Conservation (phyloP, 2,329 filamentous ascomycete genomes). For the Aspergillus calidoustus region DNA sequence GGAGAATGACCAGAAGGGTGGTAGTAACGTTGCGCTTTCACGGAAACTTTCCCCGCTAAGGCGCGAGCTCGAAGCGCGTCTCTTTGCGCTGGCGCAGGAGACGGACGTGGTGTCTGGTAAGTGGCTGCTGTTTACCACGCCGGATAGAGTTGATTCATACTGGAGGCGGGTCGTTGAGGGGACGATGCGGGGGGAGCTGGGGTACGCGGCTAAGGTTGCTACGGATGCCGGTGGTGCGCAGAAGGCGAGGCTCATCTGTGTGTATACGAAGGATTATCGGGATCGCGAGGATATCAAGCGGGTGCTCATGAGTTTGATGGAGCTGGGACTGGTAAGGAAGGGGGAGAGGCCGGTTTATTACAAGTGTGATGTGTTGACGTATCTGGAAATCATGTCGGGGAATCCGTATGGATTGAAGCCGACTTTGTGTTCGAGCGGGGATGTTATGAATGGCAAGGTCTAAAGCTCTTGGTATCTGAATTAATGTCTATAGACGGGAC, state of each 20-base stretch:
- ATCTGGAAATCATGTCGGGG: constrained; percentile 63
- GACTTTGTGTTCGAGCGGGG: constrained; percentile 48
- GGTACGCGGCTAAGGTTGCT: constrained; percentile 74
- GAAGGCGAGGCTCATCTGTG: constrained; percentile 67
- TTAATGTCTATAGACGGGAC: constrained; percentile 13
- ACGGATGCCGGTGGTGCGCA: constrained; percentile 49
- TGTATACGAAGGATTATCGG: constrained; percentile 77
- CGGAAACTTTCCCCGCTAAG: constrained; percentile 48
- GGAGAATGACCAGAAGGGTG: constrained; percentile 49
- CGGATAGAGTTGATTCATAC: constrained; percentile 28
- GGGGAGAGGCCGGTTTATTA: constrained; percentile 68
- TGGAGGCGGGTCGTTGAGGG: constrained; percentile 69
- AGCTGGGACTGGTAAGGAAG: constrained; percentile 62
- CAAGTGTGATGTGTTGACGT: constrained; percentile 74
- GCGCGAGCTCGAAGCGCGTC: constrained; percentile 54
- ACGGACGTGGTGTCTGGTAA: constrained; percentile 69
- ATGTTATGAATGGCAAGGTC: constrained; percentile 38
- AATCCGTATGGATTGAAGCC: constrained; percentile 68
- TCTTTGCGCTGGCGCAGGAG: constrained; percentile 65
- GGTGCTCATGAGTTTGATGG: constrained; percentile 66
- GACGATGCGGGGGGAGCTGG: constrained; percentile 71
- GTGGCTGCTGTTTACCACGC: constrained; percentile 39
- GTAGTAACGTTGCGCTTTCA: constrained; percentile 41
- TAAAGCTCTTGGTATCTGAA: constrained; percentile 18
- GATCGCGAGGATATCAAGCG: constrained; percentile 70